phyloP scores from a whole-genome alignment of 2,329 filamentous ascomycete genomes.

The Madurella fahalii region DNA sequence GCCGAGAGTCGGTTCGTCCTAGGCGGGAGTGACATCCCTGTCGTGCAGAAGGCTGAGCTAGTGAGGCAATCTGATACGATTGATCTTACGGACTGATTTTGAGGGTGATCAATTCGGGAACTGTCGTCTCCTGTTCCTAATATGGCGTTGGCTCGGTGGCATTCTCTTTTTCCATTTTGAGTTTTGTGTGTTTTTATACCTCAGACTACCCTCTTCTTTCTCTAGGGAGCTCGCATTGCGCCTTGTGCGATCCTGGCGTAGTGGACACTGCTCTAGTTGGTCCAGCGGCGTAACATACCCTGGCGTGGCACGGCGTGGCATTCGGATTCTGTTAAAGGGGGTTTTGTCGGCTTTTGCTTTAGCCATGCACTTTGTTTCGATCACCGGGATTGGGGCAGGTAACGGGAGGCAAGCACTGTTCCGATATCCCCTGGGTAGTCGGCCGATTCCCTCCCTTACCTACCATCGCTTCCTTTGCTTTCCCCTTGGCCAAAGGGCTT shows the following conservation, averaged over 20 bases:
- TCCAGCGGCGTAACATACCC: not conserved
- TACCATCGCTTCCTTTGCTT: no score
- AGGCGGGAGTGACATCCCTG: not conserved
- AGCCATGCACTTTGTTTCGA: not conserved
- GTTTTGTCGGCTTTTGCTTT: not conserved
- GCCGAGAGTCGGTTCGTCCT: slow-evolving; percentile 1
- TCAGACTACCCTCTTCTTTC: not conserved
- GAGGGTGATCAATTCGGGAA: not conserved
- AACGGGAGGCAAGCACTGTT: not conserved
- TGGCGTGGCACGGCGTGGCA: slow-evolving; percentile 6
- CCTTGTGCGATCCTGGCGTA: not conserved
- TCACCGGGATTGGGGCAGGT: not conserved
- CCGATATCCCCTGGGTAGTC: not conserved
- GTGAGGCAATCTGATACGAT: slow-evolving; percentile 11
- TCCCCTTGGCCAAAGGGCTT: no score
- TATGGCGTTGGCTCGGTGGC: not conserved
- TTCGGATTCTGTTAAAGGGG: not conserved
- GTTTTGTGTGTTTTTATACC: not conserved
- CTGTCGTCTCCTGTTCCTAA: not conserved
- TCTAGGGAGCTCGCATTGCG: not conserved
- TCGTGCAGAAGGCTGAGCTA: slow-evolving; percentile 14
- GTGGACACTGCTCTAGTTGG: not conserved
- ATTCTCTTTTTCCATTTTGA: not conserved
- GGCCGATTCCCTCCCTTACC: no score
- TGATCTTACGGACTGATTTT: slow-evolving; percentile 12